phyloP scores from a whole-genome alignment of 257 asterid genomes.

The Mentha longifolia region DNA sequence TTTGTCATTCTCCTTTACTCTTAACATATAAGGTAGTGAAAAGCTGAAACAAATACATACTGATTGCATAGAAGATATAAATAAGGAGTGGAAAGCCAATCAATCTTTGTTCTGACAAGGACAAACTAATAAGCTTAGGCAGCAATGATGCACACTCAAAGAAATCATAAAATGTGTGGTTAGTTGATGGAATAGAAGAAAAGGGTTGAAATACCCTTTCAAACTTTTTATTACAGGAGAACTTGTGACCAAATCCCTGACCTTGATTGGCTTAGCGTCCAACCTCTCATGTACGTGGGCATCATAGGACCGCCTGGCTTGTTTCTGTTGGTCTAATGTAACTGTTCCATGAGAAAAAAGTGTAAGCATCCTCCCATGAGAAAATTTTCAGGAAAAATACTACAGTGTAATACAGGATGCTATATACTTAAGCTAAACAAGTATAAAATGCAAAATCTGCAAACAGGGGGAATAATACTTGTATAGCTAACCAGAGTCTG shows the following conservation, averaged over 20 bases:
- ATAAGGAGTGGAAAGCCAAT: background rate
- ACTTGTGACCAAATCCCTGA: constrained; percentile 36
- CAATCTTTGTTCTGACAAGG: background rate
- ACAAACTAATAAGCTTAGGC: background rate
- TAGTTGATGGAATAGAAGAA: constrained; percentile 5
- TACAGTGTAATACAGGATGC: constrained; percentile 1
- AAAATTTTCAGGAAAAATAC: constrained; percentile 9
- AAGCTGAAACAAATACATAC: background rate
- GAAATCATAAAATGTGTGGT: constrained; percentile 3
- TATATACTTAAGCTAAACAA: constrained; percentile 12
- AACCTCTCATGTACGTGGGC: constrained; percentile 57
- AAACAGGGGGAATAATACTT: background rate
- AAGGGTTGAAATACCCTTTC: constrained; percentile 13
- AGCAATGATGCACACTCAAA: background rate
- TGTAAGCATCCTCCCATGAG: constrained; percentile 34
- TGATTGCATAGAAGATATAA: background rate
- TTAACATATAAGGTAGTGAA: no score
- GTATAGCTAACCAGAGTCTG: constrained; percentile 20
- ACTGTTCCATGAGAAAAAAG: constrained; percentile 46
- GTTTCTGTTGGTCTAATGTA: constrained; percentile 56
- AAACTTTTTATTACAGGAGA: constrained; percentile 1
- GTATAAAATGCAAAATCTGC: background rate
- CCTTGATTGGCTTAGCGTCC: constrained; percentile 69
- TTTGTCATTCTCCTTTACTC: no score
- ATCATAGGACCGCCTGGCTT: constrained; percentile 54